Evolutionary conservation across 805 yeast species (phyloP).

Genomic region (Candida sphagnicola): DNA sequence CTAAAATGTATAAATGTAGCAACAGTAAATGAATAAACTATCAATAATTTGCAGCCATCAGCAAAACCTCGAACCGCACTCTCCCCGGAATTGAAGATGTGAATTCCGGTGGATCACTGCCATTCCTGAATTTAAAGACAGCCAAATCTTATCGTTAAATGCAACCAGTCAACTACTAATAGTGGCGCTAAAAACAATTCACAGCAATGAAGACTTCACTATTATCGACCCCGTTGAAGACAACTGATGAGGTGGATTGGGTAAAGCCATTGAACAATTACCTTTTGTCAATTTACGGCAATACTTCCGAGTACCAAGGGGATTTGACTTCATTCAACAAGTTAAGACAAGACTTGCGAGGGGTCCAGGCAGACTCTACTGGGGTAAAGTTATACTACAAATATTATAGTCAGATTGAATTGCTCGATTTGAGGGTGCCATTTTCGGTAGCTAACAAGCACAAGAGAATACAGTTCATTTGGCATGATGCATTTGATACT

Average conservation of each 20-base stretch:
- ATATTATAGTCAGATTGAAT: constrained; percentile 80
- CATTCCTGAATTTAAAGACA: too few species aligned
- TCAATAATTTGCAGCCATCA: too few species aligned
- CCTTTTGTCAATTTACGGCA: constrained; percentile 60
- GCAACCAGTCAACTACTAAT: too few species aligned
- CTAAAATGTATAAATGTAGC: too few species aligned
- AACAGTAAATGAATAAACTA: too few species aligned
- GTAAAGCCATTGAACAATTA: constrained; percentile 53
- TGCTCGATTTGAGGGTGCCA: constrained; percentile 74
- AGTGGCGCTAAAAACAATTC: too few species aligned
- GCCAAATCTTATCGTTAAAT: too few species aligned
- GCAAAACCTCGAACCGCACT: too few species aligned
- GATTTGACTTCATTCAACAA: constrained; percentile 54
- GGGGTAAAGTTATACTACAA: constrained; percentile 56
- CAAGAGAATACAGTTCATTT: constrained; percentile 57
- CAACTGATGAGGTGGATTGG: constrained; percentile 66
- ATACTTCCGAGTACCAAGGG: constrained; percentile 50
- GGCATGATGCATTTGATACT: constrained; percentile 71
- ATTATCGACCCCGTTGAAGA: constrained; percentile 30
- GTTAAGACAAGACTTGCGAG: constrained; percentile 56
- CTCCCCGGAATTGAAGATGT: too few species aligned
- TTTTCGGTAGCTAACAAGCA: constrained; percentile 44
- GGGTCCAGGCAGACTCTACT: constrained; percentile 37
- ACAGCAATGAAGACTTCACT: constrained; percentile 22
- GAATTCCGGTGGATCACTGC: too few species aligned